Evolutionary conservation across 345 rosid genomes (phyloP).

Genomic region (Heritiera fomes): DNA sequence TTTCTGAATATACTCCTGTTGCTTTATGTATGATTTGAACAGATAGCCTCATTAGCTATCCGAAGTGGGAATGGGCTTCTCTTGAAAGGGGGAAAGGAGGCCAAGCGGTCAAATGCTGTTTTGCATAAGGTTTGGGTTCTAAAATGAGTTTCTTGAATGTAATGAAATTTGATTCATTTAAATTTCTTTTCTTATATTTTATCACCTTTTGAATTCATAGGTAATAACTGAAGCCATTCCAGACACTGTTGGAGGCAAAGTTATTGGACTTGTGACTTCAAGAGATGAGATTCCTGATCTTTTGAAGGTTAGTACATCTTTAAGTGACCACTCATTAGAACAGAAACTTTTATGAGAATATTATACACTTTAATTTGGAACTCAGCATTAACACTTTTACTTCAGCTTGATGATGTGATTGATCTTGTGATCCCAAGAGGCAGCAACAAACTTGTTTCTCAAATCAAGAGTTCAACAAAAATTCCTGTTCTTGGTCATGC

Average conservation of each 20-base stretch:
- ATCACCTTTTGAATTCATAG: slow-evolving; percentile 37
- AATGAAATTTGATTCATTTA: background rate
- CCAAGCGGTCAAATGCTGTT: slow-evolving; percentile 86
- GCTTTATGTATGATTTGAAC: slow-evolving; percentile 32
- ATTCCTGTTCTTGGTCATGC: slow-evolving; percentile 98
- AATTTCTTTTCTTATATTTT: slow-evolving; percentile 17
- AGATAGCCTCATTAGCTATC: slow-evolving; percentile 96
- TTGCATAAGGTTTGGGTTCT: slow-evolving; percentile 70
- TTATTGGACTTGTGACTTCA: slow-evolving; percentile 91
- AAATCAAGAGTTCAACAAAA: slow-evolving; percentile 86
- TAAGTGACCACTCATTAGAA: slow-evolving; percentile 15
- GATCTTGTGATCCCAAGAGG: slow-evolving; percentile 99
- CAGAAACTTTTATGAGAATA: slow-evolving; percentile 14
- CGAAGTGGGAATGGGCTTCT: slow-evolving; percentile 96
- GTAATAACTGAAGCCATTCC: slow-evolving; percentile 93
- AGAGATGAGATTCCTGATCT: slow-evolving; percentile 97
- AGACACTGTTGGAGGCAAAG: slow-evolving; percentile 66
- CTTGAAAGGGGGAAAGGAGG: slow-evolving; percentile 98
- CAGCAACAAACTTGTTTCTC: slow-evolving; percentile 89
- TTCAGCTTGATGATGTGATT: slow-evolving; percentile 96
- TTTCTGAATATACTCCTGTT: slow-evolving; percentile 7
- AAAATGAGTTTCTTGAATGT: slow-evolving; percentile 7
- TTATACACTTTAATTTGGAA: slow-evolving; percentile 10
- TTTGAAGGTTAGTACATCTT: slow-evolving; percentile 64
- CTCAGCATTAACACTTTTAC: slow-evolving; percentile 31